These are phyloP conservation scores for Ceratobasidium sp. DNA, from an alignment of 1,284 basidiomycete genomes.

Conservation along the genomic window DNA sequence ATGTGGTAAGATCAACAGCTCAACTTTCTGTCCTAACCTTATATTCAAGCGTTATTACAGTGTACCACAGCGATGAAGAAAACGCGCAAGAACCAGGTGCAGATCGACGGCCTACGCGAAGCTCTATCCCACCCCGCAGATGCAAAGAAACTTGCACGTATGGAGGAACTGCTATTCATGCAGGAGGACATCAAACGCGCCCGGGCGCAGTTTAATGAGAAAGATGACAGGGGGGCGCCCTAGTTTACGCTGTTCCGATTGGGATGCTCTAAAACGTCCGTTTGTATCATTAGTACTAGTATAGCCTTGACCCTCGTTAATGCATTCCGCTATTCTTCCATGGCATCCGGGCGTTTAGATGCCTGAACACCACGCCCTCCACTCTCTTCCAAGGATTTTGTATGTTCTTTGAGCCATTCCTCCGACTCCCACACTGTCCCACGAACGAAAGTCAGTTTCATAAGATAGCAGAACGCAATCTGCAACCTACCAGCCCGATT, in stretches of 20 bases:
- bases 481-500: slow-evolving; percentile 73
- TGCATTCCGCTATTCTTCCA: slow-evolving; percentile 62
- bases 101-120: slow-evolving; percentile 77
- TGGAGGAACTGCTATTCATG: slow-evolving; percentile 90
- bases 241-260: background rate
- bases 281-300: background rate
- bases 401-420: slow-evolving; percentile 76
- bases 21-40: slow-evolving; percentile 19
- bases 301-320: background rate
- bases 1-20: slow-evolving; percentile 63
- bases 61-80: slow-evolving; percentile 72
- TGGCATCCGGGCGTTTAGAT: slow-evolving; percentile 60
- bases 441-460: slow-evolving; percentile 2
- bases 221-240: slow-evolving; percentile 53
- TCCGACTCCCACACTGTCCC: slow-evolving; percentile 79
- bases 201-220: slow-evolving; percentile 74
- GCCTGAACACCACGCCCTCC: slow-evolving; percentile 60
- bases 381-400: slow-evolving; percentile 72
- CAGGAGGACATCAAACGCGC: slow-evolving; percentile 92
- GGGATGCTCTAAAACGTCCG: background rate
- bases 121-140: slow-evolving; percentile 77
- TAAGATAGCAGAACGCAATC: slow-evolving; percentile 35
- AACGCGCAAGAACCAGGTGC: slow-evolving; percentile 72
- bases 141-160: slow-evolving; percentile 83
- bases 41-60: slow-evolving; percentile 53